Evolutionary conservation across 768 basidiomycete genomes (phyloP).

Genomic region (Boletellus sp.): DNA sequence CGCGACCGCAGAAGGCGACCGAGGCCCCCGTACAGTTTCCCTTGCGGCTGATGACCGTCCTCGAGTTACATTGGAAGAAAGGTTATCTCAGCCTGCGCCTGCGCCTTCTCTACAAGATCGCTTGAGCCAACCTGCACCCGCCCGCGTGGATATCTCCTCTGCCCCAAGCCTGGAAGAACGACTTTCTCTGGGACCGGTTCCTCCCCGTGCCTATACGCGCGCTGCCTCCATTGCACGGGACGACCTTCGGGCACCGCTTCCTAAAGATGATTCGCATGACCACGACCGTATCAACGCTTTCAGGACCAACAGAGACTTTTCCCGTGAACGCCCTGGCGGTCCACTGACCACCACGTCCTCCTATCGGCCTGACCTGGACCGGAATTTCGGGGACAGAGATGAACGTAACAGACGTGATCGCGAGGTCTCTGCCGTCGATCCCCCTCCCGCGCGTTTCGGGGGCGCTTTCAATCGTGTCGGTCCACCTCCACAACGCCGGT

Average conservation of each 20-base stretch:
- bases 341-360: constrained; percentile 10
- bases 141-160: constrained; percentile 24
- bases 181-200: constrained; percentile 33
- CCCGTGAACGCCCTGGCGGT: constrained; percentile 33
- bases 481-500: constrained; percentile 13
- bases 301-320: constrained; percentile 31
- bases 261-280: constrained; percentile 31
- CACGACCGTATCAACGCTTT: constrained; percentile 22
- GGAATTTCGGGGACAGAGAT: constrained; percentile 31
- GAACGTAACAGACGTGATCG: constrained; percentile 37
- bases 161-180: constrained; percentile 41
- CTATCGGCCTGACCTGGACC: constrained; percentile 41
- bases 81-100: constrained; percentile 34
- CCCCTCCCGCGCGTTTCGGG: constrained; percentile 32
- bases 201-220: constrained; percentile 21
- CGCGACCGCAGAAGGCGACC: constrained; percentile 26
- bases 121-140: constrained; percentile 31
- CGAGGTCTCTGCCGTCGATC: constrained; percentile 35
- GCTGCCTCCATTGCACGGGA: constrained; percentile 32
- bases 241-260: constrained; percentile 30
- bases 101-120: constrained; percentile 38
- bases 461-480: constrained; percentile 27
- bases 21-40: constrained; percentile 16
- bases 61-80: constrained; percentile 35
- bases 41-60: constrained; percentile 27